These are phyloP conservation scores for Venturia aucupariae DNA, from an alignment of 2,329 filamentous ascomycete genomes.

Conservation along the genomic window DNA sequence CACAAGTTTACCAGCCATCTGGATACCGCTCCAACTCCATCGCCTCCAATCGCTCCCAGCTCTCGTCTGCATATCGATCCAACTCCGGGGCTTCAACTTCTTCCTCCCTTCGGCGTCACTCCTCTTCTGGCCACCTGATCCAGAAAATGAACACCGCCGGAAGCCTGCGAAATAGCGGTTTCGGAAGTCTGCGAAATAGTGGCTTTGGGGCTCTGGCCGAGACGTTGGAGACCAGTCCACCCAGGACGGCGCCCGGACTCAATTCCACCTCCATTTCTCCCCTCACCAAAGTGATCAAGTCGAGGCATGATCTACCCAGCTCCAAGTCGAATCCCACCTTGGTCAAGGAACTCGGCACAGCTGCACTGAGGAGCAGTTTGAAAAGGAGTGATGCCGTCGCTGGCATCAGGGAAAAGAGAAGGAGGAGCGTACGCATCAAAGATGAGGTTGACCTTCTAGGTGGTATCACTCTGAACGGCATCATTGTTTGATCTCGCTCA, in stretches of 20 bases:
- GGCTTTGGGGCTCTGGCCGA: background rate
- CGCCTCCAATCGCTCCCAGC: background rate
- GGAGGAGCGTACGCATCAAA: background rate
- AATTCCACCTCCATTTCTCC: background rate
- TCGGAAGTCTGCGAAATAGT: background rate
- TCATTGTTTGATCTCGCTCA: background rate
- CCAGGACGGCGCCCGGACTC: background rate
- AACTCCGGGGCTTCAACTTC: background rate
- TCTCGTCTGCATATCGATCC: background rate
- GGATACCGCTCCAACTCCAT: background rate
- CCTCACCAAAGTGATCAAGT: background rate
- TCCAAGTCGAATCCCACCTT: background rate
- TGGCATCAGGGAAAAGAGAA: background rate
- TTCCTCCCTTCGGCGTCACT: background rate
- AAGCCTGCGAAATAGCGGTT: background rate
- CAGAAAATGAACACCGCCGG: background rate
- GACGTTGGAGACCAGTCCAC: background rate
- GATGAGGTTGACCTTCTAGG: background rate
- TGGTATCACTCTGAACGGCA: background rate
- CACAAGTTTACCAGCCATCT: background rate
- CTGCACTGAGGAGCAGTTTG: background rate
- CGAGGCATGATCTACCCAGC: background rate
- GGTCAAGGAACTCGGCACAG: background rate
- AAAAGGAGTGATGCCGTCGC: slow-evolving; percentile 10
- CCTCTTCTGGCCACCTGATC: background rate